Percentiles rank a stretch among this genome's conserved stretches.
Evolutionary conservation across 2,329 filamentous ascomycete genomes (phyloP).

Genomic region (Monosporascus sp.): DNA sequence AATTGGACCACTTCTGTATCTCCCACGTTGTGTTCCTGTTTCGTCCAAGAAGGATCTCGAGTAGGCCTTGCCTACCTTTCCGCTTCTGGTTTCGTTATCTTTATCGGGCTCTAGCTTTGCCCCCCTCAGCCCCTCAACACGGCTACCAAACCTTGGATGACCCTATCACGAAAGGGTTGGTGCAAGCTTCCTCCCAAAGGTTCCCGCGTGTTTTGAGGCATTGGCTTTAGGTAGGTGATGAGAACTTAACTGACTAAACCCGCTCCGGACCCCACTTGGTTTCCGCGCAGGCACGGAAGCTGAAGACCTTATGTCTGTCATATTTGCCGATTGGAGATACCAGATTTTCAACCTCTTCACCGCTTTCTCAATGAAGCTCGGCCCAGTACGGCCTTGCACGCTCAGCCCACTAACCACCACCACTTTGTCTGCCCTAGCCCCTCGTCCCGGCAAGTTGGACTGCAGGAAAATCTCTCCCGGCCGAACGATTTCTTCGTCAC

Average conservation of each 20-base stretch:
- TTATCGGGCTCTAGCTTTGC: constrained; percentile 6
- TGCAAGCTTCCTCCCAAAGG: constrained; percentile 12
- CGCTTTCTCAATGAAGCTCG: constrained; percentile 24
- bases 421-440: constrained; percentile 11
- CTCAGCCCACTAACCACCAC: constrained; percentile 7
- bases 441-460: constrained; percentile 5
- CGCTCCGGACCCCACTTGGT: too few relatives aligned
- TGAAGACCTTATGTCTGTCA: neutral
- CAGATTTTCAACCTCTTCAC: constrained; percentile 20
- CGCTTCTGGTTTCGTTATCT: constrained; percentile 12
- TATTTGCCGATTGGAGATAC: constrained; percentile 8
- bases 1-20: neutral
- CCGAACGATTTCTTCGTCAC: neutral
- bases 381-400: constrained; percentile 13
- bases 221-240: neutral
- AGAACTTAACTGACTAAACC: neutral
- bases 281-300: too few relatives aligned
- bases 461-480: neutral
- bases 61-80: constrained; percentile 4
- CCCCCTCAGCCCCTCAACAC: neutral
- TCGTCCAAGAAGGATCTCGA: neutral
- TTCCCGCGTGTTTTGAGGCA: constrained; percentile 8
- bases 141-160: neutral
- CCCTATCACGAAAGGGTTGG: neutral
- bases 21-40: neutral